A percentile compares a stretch with the other conserved stretches of the same genome.
Evolutionary conservation across 148 eudicot genomes (phyloP).

Genomic region (Rhododendron ferrugineum): DNA sequence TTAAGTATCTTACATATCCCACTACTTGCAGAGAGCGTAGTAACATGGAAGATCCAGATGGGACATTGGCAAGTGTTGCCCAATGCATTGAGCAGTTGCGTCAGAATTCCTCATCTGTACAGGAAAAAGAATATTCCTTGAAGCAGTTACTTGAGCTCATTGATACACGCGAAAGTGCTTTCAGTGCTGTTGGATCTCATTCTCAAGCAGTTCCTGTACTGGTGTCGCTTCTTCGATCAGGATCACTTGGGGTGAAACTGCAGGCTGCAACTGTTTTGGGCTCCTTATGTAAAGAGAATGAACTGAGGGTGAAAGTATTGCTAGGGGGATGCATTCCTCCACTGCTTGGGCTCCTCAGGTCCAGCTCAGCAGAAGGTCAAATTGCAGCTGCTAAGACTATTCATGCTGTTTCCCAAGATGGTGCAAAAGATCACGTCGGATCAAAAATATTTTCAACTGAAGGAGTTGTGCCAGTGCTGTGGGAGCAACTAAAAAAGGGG

Average conservation of each 20-base stretch:
- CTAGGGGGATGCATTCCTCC: constrained; percentile 99
- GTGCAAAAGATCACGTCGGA: constrained; percentile 90
- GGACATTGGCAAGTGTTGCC: constrained; percentile 96
- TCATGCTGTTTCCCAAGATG: constrained; percentile 94
- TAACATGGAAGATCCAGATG: constrained; percentile 98
- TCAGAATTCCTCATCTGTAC: constrained; percentile 65
- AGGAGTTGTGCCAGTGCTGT: constrained; percentile 95
- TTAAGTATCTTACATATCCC: constrained; percentile 9
- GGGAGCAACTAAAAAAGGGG: constrained; percentile 81
- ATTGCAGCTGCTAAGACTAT: constrained; percentile 91
- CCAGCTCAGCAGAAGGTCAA: constrained; percentile 86
- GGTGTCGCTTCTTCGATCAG: constrained; percentile 90
- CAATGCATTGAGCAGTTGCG: constrained; percentile 98
- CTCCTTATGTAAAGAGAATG: constrained; percentile 95
- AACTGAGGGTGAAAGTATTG: constrained; percentile 85
- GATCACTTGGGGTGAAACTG: constrained; percentile 74
- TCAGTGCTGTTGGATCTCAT: constrained; percentile 98
- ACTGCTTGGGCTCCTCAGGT: constrained; percentile 82
- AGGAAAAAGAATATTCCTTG: constrained; percentile 78
- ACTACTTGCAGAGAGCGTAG: constrained; percentile 70
- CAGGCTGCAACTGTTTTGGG: constrained; percentile 92
- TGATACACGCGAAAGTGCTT: constrained; percentile 89
- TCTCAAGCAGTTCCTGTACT: constrained; percentile 98
- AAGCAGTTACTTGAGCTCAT: constrained; percentile 80
- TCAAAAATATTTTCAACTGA: constrained; percentile 98